phyloP scores from a whole-genome alignment of 345 rosid genomes.

The Linum usitatissimum region DNA sequence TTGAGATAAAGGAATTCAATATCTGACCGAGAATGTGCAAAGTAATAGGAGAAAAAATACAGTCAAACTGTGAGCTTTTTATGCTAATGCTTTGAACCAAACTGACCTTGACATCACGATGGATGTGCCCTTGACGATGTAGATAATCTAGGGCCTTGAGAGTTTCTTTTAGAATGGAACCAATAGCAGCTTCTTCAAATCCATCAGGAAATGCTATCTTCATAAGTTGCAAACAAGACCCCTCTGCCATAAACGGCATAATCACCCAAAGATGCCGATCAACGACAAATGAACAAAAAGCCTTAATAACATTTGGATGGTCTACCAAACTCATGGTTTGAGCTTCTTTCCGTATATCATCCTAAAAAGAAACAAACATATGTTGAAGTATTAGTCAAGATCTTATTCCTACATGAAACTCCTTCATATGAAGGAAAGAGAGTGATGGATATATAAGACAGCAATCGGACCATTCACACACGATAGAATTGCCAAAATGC shows the following conservation, averaged over 20 bases:
- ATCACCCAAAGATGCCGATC: constrained; percentile 82
- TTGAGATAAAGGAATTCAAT: constrained; percentile 6
- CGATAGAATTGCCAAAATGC: no score
- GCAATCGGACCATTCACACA: no score
- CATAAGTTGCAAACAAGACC: constrained; percentile 96
- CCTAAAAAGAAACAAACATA: constrained; percentile 36
- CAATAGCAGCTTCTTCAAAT: constrained; percentile 89
- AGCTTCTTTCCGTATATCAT: constrained; percentile 86
- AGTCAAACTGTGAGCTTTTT: constrained; percentile 2
- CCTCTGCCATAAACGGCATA: constrained; percentile 99
- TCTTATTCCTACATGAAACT: background rate
- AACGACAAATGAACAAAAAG: constrained; percentile 88
- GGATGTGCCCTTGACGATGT: constrained; percentile 94
- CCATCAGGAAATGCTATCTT: constrained; percentile 85
- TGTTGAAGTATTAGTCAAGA: background rate
- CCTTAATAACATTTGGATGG: constrained; percentile 85
- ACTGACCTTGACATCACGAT: constrained; percentile 92
- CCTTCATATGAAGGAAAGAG: background rate
- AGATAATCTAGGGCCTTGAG: constrained; percentile 94
- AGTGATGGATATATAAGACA: background rate
- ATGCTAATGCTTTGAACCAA: constrained; percentile 1
- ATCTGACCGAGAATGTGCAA: background rate
- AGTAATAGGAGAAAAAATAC: constrained; percentile 1
- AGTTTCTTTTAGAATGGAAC: constrained; percentile 84
- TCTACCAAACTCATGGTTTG: constrained; percentile 97